Base-by-base conservation (phyloP, 805 yeast species). In the Vanderwaltozyma tropicalis region DNA sequence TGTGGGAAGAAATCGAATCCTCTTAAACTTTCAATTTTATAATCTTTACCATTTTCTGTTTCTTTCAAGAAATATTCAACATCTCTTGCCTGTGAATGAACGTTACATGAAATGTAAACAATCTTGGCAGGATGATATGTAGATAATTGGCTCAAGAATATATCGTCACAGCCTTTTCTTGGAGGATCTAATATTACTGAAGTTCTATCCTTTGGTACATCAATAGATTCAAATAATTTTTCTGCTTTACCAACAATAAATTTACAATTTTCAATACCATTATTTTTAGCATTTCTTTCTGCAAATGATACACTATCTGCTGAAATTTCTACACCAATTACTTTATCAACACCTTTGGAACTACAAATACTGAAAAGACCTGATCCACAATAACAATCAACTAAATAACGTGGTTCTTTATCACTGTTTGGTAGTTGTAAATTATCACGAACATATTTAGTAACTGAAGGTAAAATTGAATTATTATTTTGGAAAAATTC, bases 1-100 rank as follows among this genome's bases (percentile, higher is more conserved):
- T 86, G 94, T 3, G 95, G 95, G 67, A 92, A 92, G 64, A 92
- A 89, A 61, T 92, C 98, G 58, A 92, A 92, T 1, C 98, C 98
- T 53, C 86, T 77, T 18, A 92, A 68, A 48, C 89, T 80, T 47
- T 85, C 95, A 32, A 92, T 72, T 41, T 63, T 64, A 64, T 86
- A 92, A 28, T 69, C 53, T 7, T 56, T 48, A 4, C 92, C 92
- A 46, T 75, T 57, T 26, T 63, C 68, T 8, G 89, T 78, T 27
- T 77, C 69, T 43, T 71, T 73, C 40, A 88, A 59, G 53, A 92
- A 83, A 67, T 77, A 87, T 48, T 85, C 89, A 32, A 92, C 57
- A 58, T 92, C 98, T 50, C 97, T 69, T 4, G 97, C 97, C 62
- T 92, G 98, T 15, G 96, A 85, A 63, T 89, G 96, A 34, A 92